phyloP scores from a whole-genome alignment of 2,329 filamentous ascomycete genomes.

The Lasiodiplodia sp. region DNA sequence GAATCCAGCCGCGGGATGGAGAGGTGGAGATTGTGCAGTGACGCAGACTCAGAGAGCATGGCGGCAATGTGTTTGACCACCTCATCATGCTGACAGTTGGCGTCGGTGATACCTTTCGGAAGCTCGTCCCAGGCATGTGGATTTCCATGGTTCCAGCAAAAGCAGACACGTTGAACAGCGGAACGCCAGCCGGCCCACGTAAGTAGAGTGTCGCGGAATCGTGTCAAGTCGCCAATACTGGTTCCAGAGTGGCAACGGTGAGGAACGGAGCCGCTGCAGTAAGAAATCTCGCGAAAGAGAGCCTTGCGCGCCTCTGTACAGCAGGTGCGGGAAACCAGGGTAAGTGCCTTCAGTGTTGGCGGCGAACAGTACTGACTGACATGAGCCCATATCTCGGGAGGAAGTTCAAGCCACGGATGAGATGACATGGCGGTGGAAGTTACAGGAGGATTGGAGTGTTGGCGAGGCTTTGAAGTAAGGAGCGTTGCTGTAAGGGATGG shows the following conservation, averaged over 20 bases:
- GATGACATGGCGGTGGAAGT: no score
- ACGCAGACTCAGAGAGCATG: neutral
- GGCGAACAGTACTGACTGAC: slow-evolving; percentile 11
- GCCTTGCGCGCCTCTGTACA: slow-evolving; percentile 2
- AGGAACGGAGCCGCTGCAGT: neutral
- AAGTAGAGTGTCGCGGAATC: neutral
- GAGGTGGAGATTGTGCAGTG: neutral
- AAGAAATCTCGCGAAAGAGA: neutral
- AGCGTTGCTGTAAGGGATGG: no score
- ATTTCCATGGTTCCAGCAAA: slow-evolving; percentile 6
- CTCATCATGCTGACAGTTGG: neutral
- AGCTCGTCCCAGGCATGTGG: neutral
- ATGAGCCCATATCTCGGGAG: slow-evolving; percentile 11
- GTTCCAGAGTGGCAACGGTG: neutral
- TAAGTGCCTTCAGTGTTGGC: neutral
- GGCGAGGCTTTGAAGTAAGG: no score
- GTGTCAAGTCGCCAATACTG: neutral
- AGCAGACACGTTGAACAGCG: neutral
- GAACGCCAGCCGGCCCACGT: neutral
- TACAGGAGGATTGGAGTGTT: no score
- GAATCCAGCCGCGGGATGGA: slow-evolving; percentile 1
- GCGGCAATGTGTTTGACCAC: neutral
- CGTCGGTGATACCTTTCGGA: neutral
- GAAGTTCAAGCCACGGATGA: neutral
- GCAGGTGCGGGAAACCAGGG: slow-evolving; percentile 3